These are phyloP conservation scores for Ogataea chonburiensis DNA, from an alignment of 805 yeast species.

Conservation along the genomic window DNA sequence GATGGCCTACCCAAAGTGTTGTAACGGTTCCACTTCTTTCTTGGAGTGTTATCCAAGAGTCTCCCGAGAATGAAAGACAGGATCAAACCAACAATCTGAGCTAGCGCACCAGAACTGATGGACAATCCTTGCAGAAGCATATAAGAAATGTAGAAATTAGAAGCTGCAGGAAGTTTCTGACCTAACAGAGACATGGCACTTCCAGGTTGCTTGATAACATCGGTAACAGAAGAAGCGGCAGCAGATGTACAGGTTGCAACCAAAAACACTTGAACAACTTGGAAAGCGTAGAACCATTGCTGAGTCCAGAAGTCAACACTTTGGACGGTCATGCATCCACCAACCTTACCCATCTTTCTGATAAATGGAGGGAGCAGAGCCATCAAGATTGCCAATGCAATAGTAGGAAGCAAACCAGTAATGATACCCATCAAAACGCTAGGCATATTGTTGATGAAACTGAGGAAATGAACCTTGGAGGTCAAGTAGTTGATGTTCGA, in stretches of 20 bases:
- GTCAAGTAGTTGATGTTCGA: conserved; percentile 82
- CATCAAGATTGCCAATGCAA: conserved; percentile 80
- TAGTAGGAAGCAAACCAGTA: conserved; percentile 84
- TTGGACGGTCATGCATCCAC: conserved; percentile 72
- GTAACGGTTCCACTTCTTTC: conserved; percentile 84
- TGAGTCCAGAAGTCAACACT: conserved; percentile 80
- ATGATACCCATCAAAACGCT: conserved; percentile 69
- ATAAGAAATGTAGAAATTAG: conserved; percentile 86
- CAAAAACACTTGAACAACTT: conserved; percentile 84
- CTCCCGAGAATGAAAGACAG: conserved; percentile 69
- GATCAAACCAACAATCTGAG: conserved; percentile 72
- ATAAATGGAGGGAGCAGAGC: conserved; percentile 82
- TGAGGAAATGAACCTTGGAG: conserved; percentile 66
- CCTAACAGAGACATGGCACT: conserved; percentile 76
- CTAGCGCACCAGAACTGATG: conserved; percentile 69
- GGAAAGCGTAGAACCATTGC: conserved; percentile 86
- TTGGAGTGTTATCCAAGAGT: conserved; percentile 81
- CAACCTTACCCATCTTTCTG: conserved; percentile 67
- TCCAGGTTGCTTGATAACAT: conserved; percentile 63
- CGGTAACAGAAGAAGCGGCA: conserved; percentile 73
- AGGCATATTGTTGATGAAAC: conserved; percentile 77
- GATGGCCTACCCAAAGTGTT: conserved; percentile 62
- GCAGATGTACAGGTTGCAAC: conserved; percentile 84
- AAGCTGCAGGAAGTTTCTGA: conserved; percentile 77
- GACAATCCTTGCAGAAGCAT: conserved; percentile 80